Evolutionary conservation across 2,329 filamentous ascomycete species (phyloP), one percentile per base, ranked within the genome.

Genomic region (Colletotrichum sp.): DNA sequence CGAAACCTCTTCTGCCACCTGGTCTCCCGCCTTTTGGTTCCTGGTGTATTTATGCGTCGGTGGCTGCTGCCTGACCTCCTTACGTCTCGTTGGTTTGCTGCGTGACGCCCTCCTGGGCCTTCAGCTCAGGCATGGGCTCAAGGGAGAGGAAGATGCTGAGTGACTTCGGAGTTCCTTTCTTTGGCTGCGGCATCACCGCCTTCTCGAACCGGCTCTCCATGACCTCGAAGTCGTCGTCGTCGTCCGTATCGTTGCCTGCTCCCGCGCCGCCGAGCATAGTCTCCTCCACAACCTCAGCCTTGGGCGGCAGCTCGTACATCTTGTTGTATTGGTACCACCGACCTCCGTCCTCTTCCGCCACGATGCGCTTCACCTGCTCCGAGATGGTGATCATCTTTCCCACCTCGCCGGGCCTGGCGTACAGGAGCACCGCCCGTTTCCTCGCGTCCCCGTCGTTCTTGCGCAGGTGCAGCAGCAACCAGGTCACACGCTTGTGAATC

Each of bases 331-430:
- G 91, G 74, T 84, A 90, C 87, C 88, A 91, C 15, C 56, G 66
- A 12, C 70, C 86, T 7, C 43, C 61, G 15, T 56, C 66, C 55
- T 85, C 83, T 66, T 87, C 86, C 36, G 80, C 84, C 68, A 94
- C 83, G 62, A 91, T 85, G 30, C 77, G 75, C 82, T 93, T 93
- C 71, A 88, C 88, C 48, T 94, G 92, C 83, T 95, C 94, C 60
- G 89, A 88, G 61, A 95, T 89, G 6, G 90, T 93, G 79, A 95
- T 90, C 79, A 95, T 86, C 83, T 95, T 96, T 83, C 87, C 88
- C 3, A 90, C 88, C 5, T 91, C 88, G 12, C 82, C 76, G 1
- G 88, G 84, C 24, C 88, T 87, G 36, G 89, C 88, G 79, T 91
- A 86, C 21, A 92, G 82, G 52, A 92, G 81, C n/a, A 86, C 86